Evolutionary conservation across 805 yeast genomes (phyloP), one percentile per base, ranked within the genome.

Genomic region (Metschnikowia anglica): DNA sequence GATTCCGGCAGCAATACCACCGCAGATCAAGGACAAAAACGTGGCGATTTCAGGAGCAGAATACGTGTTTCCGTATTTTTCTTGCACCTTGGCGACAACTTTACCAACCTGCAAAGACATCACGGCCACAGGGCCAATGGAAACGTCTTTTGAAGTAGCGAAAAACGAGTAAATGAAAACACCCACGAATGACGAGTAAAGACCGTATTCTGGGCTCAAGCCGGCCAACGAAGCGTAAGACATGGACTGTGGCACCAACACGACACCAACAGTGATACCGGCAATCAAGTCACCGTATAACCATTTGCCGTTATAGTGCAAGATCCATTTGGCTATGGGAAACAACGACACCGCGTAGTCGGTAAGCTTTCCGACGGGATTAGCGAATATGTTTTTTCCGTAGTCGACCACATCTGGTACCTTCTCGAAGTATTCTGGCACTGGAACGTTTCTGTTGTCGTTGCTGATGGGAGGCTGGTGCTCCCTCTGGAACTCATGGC

Each of bases 91-190:
- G 20, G 79, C 74, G 42, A 90, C 74, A 43, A 87, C 88, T 61
- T 83, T 86, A 37, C 90, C 82, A 26, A 87, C 88, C 61, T 88
- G 90, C 51, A 80, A 63, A 12, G 95, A 85, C 96, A 90, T 89
- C 44, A 90, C 97, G 10, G 97, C 97, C 27, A 90, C 97, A 9
- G 97, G 97, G 20, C 97, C 97, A 55, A 90, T 89, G 47, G 95
- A 85, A 28, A 90, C 96, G 72, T 90, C 97, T 64, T 90, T 90
- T 18, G 95, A 85, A 11, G 97, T 90, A 11, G 97, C 97, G 66
- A 90, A 90, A 56, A 90, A 77, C 37, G 95, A 84, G 63, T 90
- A 90, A 39, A 85, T 79, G 58, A 88, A 76, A 10, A 89, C 95
- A 59, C 97, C 97, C 35, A 90, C 83, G 58, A 90, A 90, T 0